Percentiles rank a stretch among this genome's conserved stretches.
Evolutionary conservation across 1,284 basidiomycete genomes (phyloP).

Genomic region (Pseudozyma pruni): DNA sequence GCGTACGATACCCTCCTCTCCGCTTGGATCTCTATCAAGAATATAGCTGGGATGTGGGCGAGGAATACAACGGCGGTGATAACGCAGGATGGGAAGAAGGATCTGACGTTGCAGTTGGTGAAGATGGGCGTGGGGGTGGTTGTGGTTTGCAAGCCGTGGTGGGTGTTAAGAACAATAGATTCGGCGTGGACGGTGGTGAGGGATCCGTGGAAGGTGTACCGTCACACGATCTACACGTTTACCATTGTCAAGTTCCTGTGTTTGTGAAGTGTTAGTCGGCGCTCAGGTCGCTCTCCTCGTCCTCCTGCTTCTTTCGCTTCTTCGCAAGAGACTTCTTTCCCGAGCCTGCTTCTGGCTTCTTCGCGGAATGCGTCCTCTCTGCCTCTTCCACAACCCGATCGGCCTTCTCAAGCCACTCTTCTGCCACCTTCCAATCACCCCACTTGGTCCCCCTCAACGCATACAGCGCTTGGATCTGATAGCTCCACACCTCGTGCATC

Average conservation of each 20-base stretch:
- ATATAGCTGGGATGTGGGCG: neutral
- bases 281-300: slow-evolving; percentile 20
- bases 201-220: slow-evolving; percentile 16
- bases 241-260: neutral
- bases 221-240: slow-evolving; percentile 8
- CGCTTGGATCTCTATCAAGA: slow-evolving; percentile 6
- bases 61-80: neutral
- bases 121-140: slow-evolving; percentile 9
- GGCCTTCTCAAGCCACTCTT: slow-evolving; percentile 23
- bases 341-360: slow-evolving; percentile 3
- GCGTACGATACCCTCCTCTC: slow-evolving; percentile 7
- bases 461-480: slow-evolving; percentile 69
- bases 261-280: slow-evolving; percentile 4
- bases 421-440: slow-evolving; percentile 32
- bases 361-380: slow-evolving; percentile 6
- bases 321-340: slow-evolving; percentile 11
- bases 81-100: slow-evolving; percentile 8
- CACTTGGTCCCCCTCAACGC: slow-evolving; percentile 63
- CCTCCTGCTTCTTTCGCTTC: slow-evolving; percentile 6
- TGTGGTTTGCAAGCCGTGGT: slow-evolving; percentile 8
- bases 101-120: neutral
- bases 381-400: slow-evolving; percentile 17
- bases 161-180: slow-evolving; percentile 9
- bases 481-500: slow-evolving; percentile 76
- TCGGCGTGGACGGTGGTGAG: neutral